Evolutionary conservation across 1,139 yeast species (phyloP), one percentile per base, ranked within the genome.

Genomic region (Hemisphaericaspora subhashii): DNA sequence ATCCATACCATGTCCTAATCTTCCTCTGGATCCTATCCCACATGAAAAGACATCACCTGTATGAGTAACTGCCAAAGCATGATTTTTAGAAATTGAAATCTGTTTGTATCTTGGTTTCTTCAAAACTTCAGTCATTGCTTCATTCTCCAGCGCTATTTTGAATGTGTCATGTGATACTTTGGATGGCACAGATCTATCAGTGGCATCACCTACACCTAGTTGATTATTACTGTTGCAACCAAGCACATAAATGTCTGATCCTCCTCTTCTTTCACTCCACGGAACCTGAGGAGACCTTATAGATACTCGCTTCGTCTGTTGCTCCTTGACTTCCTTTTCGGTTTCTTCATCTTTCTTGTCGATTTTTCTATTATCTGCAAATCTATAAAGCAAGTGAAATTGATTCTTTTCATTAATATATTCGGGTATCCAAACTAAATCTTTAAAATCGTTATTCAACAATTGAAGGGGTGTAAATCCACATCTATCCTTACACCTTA

Each of bases 11-110:
- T 74, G 74, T 0, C 95, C 96, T 16, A 86, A 60, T 38, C 95
- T 66, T 2, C 95, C 96, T 41, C 84, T 66, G 1, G 84, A 72
- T 1, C 86, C 84, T 29, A 79, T 70, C 1, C 96, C 96, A 49
- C 84, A 77, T 0, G 83, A 62, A 43, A 63, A 79, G 0, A 86
- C 50, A 35, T 71, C 69, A 4, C 79, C 78, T 33, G 76, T 79
- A 12, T 70, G 67, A 0, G 90, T 79, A 3, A 84, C 51, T 0
- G 83, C 59, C 1, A 83, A 60, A 0, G 90, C 72, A 54, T 86
- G 95, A 46, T 80, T 77, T 54, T 82, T 84, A 3, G 92, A 80
- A 40, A 86, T 62, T 13, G 59, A 60, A 2, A 81, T 58, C 27
- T 68, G 65, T 29, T 59, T 62, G 41, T 75, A 68, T 23, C 83